Conservation (phyloP, 768 basidiomycete species). For the Hericium alpestre region DNA sequence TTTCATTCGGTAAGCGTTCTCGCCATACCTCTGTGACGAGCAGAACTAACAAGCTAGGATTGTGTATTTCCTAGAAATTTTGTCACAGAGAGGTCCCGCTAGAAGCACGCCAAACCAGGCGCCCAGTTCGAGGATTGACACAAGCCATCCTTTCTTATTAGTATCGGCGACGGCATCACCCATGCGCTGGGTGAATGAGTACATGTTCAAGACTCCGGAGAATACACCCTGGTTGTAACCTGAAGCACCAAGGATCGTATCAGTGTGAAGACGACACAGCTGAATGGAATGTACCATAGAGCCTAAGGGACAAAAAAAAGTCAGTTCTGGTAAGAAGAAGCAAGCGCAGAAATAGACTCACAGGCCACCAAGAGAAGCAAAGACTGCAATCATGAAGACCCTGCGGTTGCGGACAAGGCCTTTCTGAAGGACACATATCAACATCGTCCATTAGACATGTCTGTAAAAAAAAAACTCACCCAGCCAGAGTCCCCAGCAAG, state of each 20-base stretch:
- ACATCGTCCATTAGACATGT: not conserved
- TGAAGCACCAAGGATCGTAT: conserved; percentile 14
- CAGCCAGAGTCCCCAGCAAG: conserved; percentile 60
- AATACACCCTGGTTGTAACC: conserved; percentile 72
- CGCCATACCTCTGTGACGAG: not conserved
- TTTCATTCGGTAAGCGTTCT: not conserved
- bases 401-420: conserved; percentile 57
- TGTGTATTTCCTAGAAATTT: conserved; percentile 63
- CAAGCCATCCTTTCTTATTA: conserved; percentile 59
- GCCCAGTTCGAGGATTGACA: conserved; percentile 62
- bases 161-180: conserved; percentile 39
- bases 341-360: conserved; percentile 24
- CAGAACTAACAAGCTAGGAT: conserved; percentile 42
- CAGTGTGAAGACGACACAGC: not conserved
- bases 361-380: conserved; percentile 72
- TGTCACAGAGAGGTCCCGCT: conserved; percentile 66
- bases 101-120: conserved; percentile 69
- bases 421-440: conserved; percentile 26
- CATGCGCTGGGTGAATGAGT: conserved; percentile 45
- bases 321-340: conserved; percentile 2
- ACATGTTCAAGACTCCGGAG: conserved; percentile 59
- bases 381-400: conserved; percentile 59
- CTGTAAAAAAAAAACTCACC: conserved; percentile 28
- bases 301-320: conserved; percentile 25
- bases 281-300: conserved; percentile 39